phyloP scores from a whole-genome alignment of 2,329 filamentous ascomycete genomes.

The Cyphellophora attinorum region DNA sequence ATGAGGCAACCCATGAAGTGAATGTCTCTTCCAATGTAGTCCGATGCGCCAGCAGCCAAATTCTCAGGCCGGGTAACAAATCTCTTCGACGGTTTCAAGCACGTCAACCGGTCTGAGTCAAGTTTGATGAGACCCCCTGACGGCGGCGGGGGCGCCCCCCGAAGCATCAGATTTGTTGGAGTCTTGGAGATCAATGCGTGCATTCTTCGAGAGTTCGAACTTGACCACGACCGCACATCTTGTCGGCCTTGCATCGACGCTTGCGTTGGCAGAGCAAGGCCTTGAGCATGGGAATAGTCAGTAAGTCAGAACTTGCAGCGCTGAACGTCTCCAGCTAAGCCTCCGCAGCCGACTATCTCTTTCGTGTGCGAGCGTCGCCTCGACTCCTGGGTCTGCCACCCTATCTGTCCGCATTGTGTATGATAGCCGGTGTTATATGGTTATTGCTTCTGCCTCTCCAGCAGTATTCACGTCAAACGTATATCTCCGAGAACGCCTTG shows the following conservation, averaged over 20 bases:
- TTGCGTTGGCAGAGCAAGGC: constrained; percentile 12
- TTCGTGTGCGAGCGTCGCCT: constrained; percentile 61
- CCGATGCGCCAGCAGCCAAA: too few relatives aligned
- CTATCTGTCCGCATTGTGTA: constrained; percentile 75
- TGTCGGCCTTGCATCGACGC: constrained; percentile 16
- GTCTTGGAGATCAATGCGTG: too few relatives aligned
- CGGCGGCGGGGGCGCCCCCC: too few relatives aligned
- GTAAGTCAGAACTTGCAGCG: constrained; percentile 16
- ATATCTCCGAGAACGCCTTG: constrained; percentile 95
- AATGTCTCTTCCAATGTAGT: too few relatives aligned
- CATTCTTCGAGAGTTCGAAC: too few relatives aligned
- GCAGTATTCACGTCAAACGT: constrained; percentile 82
- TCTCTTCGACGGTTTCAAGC: too few relatives aligned
- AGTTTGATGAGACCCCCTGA: too few relatives aligned
- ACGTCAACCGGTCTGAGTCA: too few relatives aligned
- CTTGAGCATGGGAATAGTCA: constrained; percentile 14
- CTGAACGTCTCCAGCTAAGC: constrained; percentile 7
- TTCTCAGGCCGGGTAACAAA: too few relatives aligned
- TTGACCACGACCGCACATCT: too few relatives aligned
- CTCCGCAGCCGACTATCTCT: constrained; percentile 10
- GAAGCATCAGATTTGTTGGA: too few relatives aligned
- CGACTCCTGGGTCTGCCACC: constrained; percentile 75
- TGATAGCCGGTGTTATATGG: constrained; percentile 79
- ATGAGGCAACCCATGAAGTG: too few relatives aligned
- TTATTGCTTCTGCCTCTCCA: constrained; percentile 81